Evolutionary conservation across 1,284 basidiomycete species (phyloP).

Genomic region (Boletellus deceptivus): DNA sequence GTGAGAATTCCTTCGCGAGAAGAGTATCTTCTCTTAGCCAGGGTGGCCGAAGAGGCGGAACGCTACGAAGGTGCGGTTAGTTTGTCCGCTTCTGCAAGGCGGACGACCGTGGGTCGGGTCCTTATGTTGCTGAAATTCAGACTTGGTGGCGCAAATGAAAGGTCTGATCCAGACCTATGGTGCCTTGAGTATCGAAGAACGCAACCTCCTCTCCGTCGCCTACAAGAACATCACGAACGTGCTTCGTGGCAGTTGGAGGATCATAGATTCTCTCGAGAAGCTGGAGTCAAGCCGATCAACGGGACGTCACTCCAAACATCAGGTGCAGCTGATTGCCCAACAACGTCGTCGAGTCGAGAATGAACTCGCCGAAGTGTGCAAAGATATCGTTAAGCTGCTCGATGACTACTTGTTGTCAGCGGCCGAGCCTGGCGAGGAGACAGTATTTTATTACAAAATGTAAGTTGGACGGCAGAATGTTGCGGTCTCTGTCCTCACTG

Average conservation of each 20-base stretch:
- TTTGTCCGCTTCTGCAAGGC: not conserved
- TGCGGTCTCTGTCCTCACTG: conserved; percentile 9
- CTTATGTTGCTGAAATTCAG: conserved; percentile 35
- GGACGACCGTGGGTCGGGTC: not conserved
- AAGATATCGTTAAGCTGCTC: conserved; percentile 56
- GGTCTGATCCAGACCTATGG: conserved; percentile 48
- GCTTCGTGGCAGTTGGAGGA: conserved; percentile 62
- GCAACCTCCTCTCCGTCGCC: conserved; percentile 66
- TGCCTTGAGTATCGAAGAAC: conserved; percentile 59
- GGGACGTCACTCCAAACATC: conserved; percentile 34
- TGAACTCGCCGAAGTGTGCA: conserved; percentile 55
- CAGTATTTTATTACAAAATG: conserved; percentile 71
- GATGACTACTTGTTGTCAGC: conserved; percentile 53
- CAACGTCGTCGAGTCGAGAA: conserved; percentile 55
- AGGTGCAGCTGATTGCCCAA: conserved; percentile 47
- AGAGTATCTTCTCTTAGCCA: conserved; percentile 54
- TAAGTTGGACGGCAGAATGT: conserved; percentile 28
- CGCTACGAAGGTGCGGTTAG: conserved; percentile 54
- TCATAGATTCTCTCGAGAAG: conserved; percentile 55
- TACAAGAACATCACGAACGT: conserved; percentile 67
- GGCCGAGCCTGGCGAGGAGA: conserved; percentile 59
- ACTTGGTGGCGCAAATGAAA: conserved; percentile 60
- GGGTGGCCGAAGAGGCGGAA: conserved; percentile 65
- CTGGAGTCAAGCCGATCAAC: conserved; percentile 37
- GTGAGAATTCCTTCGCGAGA: conserved; percentile 35